Base-by-base conservation (phyloP, 2,329 filamentous ascomycete genomes). In the Exophiala spinifera region DNA sequence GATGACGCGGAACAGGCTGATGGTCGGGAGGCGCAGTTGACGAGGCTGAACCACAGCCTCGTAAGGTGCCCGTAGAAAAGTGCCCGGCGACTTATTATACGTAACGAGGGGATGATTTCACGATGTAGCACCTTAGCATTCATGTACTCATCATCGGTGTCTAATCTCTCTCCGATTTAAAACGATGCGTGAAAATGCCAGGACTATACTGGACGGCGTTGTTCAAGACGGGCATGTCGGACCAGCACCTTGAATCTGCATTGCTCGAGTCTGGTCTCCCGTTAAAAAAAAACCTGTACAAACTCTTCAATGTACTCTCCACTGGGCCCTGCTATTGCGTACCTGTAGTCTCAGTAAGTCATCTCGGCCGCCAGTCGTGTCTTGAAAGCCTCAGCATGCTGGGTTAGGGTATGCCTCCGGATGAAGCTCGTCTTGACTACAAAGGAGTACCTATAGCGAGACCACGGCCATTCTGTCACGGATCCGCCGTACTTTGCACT, bases 401-500 rank as follows among this genome's bases (percentile, higher is more conserved):
- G 37, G 1, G 52, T 58, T 15, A 61, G 20, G 15, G 33, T 43
- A 11, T 36, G 53, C 10, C 61, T 44, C 34, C 48, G 39, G 14
- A 63, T 54, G 8, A 56, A 53, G 20, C 44, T 53, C 19, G 56
- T 59, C 43, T 51, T 56, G 42, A 63, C 53, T 11, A 61, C 55
- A 36, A 63, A 63, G 15, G 55, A 59, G 33, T 61, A 63, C 19
- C 61, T 46, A 39, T 58, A 60, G 23, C 53, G 51, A 11, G 59
- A 47, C 59, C 53, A 61, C 37, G 52, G 49, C 56, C 59, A 63
- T 25, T 61, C 56, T 40, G 61, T 61, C 13, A 63, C 39, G 23
- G 39, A 37, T 2, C 51, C 46, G 3, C 46, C 49, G 42, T 54
- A 59, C 17, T 58, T 50, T 28, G 51, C 42, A 37, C 53, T 31